A percentile compares a stretch with the other conserved stretches of the same genome.
Evolutionary conservation across 306 rosid genomes (phyloP).

Genomic region (Trifolium pratense): DNA sequence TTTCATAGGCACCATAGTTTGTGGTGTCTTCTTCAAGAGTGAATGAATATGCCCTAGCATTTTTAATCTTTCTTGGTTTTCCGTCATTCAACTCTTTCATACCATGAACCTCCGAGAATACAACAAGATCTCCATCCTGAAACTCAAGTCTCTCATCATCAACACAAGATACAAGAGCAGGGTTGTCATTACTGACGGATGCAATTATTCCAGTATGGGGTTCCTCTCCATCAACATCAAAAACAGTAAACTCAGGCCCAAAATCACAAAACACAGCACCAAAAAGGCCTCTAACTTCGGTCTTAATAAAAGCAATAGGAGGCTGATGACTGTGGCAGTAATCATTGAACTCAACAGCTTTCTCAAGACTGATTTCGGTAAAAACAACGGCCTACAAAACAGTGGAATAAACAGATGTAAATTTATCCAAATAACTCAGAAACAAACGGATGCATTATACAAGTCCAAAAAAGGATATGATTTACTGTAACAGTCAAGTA

Average conservation of each 20-base stretch:
- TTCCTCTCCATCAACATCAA: constrained; percentile 89
- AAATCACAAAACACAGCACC: constrained; percentile 93
- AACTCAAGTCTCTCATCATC: constrained; percentile 97
- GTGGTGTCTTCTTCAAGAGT: constrained; percentile 89
- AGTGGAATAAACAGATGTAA: constrained; percentile 27
- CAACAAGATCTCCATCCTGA: constrained; percentile 94
- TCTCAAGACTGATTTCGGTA: constrained; percentile 73
- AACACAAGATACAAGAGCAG: constrained; percentile 86
- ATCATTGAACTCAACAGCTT: constrained; percentile 78
- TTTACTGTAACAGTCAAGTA: constrained; percentile 6
- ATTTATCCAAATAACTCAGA: constrained; percentile 16
- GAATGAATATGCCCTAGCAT: constrained; percentile 82
- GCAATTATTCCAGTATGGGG: constrained; percentile 92
- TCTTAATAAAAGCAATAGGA: constrained; percentile 80
- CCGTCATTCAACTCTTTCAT: constrained; percentile 93
- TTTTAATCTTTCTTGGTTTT: constrained; percentile 83
- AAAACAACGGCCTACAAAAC: constrained; percentile 82
- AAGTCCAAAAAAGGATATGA: not conserved
- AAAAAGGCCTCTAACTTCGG: constrained; percentile 92
- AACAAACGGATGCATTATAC: constrained; percentile 10
- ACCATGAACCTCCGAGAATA: constrained; percentile 93
- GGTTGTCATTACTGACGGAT: constrained; percentile 88
- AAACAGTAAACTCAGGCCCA: constrained; percentile 90
- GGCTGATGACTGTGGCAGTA: constrained; percentile 88
- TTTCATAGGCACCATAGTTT: constrained; percentile 73